A percentile compares a stretch with the other conserved stretches of the same genome.
Evolutionary conservation across 176 grass and related monocot species (phyloP).

Genomic region (Tillandsia fasciculata): DNA sequence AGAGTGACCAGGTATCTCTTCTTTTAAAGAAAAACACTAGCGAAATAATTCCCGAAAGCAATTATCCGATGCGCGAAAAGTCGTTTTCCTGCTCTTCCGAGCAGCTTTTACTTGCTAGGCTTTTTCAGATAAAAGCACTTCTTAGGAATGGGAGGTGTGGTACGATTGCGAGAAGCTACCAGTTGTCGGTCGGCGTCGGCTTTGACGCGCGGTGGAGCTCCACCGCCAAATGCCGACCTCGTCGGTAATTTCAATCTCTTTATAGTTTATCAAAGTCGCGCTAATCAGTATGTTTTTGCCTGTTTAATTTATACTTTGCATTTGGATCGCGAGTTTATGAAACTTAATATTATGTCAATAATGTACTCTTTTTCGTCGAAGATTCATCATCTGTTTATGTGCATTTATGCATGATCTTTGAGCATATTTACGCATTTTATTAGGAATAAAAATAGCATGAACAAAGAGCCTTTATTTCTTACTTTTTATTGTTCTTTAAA

Average conservation of each 20-base stretch:
- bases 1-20: background rate
- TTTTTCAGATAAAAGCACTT: background rate
- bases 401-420: background rate
- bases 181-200: background rate
- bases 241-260: background rate
- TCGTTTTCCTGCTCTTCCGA: background rate
- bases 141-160: background rate
- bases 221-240: background rate
- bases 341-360: background rate
- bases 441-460: too few relatives aligned
- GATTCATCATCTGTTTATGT: background rate
- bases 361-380: background rate
- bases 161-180: background rate
- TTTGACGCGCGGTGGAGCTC: background rate
- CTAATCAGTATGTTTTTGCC: background rate
- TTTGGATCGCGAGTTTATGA: background rate
- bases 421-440: too few relatives aligned
- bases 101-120: background rate
- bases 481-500: too few relatives aligned
- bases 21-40: too few relatives aligned
- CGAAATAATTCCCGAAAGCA: background rate
- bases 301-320: background rate
- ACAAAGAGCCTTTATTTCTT: too few relatives aligned
- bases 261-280: background rate
- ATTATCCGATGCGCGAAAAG: background rate